Base-by-base conservation (phyloP, 257 asterid genomes). In the Gentiana macrophylla region DNA sequence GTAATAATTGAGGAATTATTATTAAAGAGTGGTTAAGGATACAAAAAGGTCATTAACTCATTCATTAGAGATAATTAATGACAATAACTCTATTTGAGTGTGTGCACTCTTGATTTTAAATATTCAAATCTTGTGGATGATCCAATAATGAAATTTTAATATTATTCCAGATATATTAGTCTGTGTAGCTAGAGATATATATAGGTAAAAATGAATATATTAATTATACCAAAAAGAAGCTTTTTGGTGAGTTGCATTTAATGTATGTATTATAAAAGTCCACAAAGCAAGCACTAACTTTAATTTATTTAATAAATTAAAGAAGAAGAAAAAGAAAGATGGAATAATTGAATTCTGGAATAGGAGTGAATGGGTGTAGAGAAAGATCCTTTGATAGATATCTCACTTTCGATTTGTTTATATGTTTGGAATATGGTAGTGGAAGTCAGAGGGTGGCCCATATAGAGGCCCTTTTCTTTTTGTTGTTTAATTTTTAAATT, bases 391-490 rank as follows among this genome's bases (percentile, higher is more conserved):
- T 77, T 78, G 89, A 80, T 76, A 76, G 79, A 74, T 71, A 74
- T 76, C 70, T 81, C 78, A 70, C 84, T 81, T 80, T 74, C 62
- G 56, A 74, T 72, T 84, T 84, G 80, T 78, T 77, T 71, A 79
- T 80, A 11, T 77, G 83, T 77, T 65, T 62, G 79, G 80, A 82
- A 84, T 82, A 80, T 80, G 80, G 74, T 78, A 80, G 94, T 84
- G 94, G 86, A 79, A 76, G 80, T 80, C 78, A 80, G 82, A 74
- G 68, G 75, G 50, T 77, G 85, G 76, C 81, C 75, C 79, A 65
- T 62, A 24, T 24, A 24, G 24, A 36, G 51, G 41, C 41, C 61
- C 60, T 60, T 24, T 56, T 37, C 66, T 73, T 72, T 76, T 64
- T 59, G 73, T 72, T 41, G 70, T 67, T 64, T 71, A 52, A 10